A percentile compares a stretch with the other conserved stretches of the same genome.
Conservation (phyloP, 331 rosid genomes). For the Cucumis variabilis region DNA sequence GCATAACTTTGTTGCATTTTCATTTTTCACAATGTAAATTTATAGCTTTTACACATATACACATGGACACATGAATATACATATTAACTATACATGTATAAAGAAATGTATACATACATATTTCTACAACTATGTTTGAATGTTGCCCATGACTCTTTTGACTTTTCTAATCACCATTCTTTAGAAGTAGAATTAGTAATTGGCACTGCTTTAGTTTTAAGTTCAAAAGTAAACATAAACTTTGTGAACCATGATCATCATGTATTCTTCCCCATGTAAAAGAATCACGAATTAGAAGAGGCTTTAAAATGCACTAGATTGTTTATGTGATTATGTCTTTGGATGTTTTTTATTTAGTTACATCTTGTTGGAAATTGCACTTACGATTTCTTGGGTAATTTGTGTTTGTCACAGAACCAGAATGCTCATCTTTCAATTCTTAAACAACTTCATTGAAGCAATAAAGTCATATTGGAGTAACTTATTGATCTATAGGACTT, state of each 20-base stretch:
- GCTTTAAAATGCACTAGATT: slow-evolving; percentile 1
- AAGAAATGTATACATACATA: not conserved
- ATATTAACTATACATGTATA: not conserved
- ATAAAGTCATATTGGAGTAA: too few species aligned
- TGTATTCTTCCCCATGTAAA: too few species aligned
- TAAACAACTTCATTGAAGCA: slow-evolving; percentile 57
- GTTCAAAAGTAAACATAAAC: too few species aligned
- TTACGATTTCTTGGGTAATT: slow-evolving; percentile 35
- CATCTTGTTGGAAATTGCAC: slow-evolving; percentile 19
- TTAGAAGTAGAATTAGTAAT: too few species aligned
- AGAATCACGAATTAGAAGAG: not conserved
- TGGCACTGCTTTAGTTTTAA: too few species aligned
- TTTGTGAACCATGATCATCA: too few species aligned
- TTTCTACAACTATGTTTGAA: not conserved
- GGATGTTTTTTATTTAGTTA: not conserved
- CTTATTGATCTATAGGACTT: too few species aligned
- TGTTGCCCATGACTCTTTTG: too few species aligned
- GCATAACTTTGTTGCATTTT: slow-evolving; percentile 4
- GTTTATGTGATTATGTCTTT: not conserved
- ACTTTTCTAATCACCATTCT: too few species aligned
- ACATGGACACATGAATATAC: not conserved
- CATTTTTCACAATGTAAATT: not conserved
- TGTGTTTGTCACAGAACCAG: slow-evolving; percentile 71
- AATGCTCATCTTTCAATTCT: slow-evolving; percentile 88
- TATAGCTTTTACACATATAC: not conserved